A percentile compares a stretch with the other conserved stretches of the same genome.
These are phyloP conservation scores for Beauveria scarabaeidicola DNA, from an alignment of 2,329 filamentous ascomycete genomes.

Conservation along the genomic window DNA sequence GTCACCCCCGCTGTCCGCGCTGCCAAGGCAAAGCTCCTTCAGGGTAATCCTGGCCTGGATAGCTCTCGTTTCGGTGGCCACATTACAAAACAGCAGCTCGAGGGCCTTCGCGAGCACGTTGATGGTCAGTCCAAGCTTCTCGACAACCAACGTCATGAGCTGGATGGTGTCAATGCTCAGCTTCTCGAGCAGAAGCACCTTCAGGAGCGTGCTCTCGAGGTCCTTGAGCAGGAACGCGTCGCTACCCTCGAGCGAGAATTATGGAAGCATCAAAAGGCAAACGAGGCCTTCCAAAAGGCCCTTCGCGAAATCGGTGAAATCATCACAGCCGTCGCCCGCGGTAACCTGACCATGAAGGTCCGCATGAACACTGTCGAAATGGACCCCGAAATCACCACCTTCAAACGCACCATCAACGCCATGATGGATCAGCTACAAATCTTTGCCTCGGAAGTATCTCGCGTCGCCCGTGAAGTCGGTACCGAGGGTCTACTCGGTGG, in stretches of 20 bases:
- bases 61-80: constrained; percentile 33
- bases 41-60: constrained; percentile 32
- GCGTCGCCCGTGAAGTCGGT: constrained; percentile 88
- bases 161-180: constrained; percentile 77
- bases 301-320: constrained; percentile 95
- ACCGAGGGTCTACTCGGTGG: constrained; percentile 91
- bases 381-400: constrained; percentile 95
- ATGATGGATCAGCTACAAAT: constrained; percentile 99
- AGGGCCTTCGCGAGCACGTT: constrained; percentile 80
- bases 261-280: constrained; percentile 95
- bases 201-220: constrained; percentile 72
- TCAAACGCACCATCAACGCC: constrained; percentile 96
- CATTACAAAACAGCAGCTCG: constrained; percentile 74
- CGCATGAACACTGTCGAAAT: constrained; percentile 93
- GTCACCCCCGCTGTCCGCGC: constrained; percentile 32
- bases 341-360: constrained; percentile 94
- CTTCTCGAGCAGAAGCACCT: constrained; percentile 77
- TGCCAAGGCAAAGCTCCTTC: constrained; percentile 37
- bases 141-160: constrained; percentile 75
- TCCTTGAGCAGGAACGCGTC: constrained; percentile 80
- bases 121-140: constrained; percentile 91
- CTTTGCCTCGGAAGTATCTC: constrained; percentile 92
- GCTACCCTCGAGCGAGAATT: constrained; percentile 85
- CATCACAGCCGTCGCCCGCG: constrained; percentile 89
- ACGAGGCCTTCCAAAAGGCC: constrained; percentile 96